Conservation (phyloP, 73 alveolate species). For the Paramecium caudatum region DNA sequence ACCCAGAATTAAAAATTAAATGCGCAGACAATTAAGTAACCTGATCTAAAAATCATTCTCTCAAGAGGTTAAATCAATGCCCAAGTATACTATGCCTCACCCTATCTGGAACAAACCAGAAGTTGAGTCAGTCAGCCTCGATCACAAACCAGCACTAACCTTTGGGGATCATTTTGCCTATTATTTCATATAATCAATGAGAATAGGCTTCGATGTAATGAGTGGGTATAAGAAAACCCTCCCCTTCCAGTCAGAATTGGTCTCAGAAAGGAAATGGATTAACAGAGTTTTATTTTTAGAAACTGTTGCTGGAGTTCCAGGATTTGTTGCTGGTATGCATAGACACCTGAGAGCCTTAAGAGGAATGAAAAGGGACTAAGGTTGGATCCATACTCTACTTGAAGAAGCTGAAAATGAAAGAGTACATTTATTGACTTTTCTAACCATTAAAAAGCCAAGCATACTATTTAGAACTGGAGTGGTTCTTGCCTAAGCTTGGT, state of each 20-base stretch:
- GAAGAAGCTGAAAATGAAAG: constrained; percentile 90
- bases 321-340: constrained; percentile 89
- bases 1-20: constrained; percentile 34
- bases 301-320: constrained; percentile 93
- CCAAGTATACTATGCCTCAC: constrained; percentile 46
- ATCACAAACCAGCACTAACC: constrained; percentile 42
- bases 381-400: constrained; percentile 81
- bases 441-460: constrained; percentile 80
- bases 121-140: constrained; percentile 6
- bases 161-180: constrained; percentile 67
- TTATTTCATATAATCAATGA: constrained; percentile 37
- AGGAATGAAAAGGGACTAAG: constrained; percentile 76
- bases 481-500: constrained; percentile 81
- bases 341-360: constrained; percentile 79
- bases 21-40: constrained; percentile 11
- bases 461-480: constrained; percentile 79
- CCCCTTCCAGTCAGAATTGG: constrained; percentile 62
- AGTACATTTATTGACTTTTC: constrained; percentile 85
- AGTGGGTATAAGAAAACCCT: constrained; percentile 70
- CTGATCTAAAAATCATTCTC: not conserved
- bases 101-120: constrained; percentile 67
- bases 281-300: constrained; percentile 80
- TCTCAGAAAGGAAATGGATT: constrained; percentile 70
- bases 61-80: not conserved
- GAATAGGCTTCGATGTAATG: constrained; percentile 72